Evolutionary conservation across 2,329 filamentous ascomycete genomes (phyloP), one percentile per base, ranked within the genome.

Genomic region (Aureobasidium sp.): DNA sequence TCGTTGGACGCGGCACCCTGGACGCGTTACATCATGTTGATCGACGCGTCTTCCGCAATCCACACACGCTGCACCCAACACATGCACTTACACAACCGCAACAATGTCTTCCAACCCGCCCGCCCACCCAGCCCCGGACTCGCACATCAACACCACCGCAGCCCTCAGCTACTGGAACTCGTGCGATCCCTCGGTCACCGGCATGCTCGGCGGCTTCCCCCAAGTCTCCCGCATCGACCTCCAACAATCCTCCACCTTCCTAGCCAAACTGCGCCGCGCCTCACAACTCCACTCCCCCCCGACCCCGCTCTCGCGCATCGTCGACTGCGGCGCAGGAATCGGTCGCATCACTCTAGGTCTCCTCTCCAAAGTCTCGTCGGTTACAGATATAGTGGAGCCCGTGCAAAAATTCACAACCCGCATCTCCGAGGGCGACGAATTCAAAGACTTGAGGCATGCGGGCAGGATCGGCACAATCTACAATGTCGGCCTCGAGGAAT

Each of bases 351-450:
- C 89, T 0, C 77, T 85, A 54, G 86, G 86, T 0, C 76, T 96
- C 3, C 74, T 96, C n/a, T 70, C 84, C 24, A 74, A 80, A 21
- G 72, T 91, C 1, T 83, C 85, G n/a, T 72, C 80, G 14, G 71
- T 76, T 2, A 84, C 95, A 6, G 90, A 96, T 66, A 76, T 94
- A 19, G 81, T 96, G 27, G 90, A 96, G 72, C 91, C 90, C 0
- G 80, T 95, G 17, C 73, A 76, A 61, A 89, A 90, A 65, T 95
- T 96, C 69, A 90, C 88, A 1, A 75, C 77, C 12, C 71, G 74
- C 17, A 70, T 94, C 1, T 66, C 67, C 5, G 63, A 67, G 0
- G 63, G 65, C 3, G 60, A 66, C 8, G 56, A 54, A 6, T 61
- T 65, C 39, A 62, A 66, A 21, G 58, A 63, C 14, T 57, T 74